phyloP scores from a whole-genome alignment of 306 rosid genomes.

The Abrus pulchellus region DNA sequence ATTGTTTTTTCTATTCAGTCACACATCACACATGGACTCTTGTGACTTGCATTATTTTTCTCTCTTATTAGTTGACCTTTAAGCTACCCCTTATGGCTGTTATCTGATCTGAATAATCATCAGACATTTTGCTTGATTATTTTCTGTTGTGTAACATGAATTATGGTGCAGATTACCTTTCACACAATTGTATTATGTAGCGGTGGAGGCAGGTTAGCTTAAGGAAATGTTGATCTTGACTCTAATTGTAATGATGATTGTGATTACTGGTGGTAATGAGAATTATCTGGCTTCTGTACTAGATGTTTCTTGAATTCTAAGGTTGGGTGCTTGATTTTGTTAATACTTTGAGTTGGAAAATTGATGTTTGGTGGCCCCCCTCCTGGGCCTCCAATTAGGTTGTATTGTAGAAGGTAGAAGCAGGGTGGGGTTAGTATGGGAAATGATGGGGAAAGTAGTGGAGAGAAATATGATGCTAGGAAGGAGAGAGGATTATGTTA shows the following conservation, averaged over 20 bases:
- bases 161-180: background rate
- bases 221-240: constrained; percentile 11
- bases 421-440: too few relatives aligned
- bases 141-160: background rate
- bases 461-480: too few relatives aligned
- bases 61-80: constrained; percentile 7
- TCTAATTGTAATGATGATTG: background rate
- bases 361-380: background rate
- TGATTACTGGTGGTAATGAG: constrained; percentile 3
- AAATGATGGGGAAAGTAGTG: too few relatives aligned
- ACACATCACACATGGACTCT: background rate
- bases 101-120: background rate
- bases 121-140: background rate
- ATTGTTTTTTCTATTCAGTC: background rate
- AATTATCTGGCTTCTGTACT: constrained; percentile 19
- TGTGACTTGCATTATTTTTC: background rate
- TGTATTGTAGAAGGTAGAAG: too few relatives aligned
- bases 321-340: constrained; percentile 16
- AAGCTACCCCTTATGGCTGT: background rate
- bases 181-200: background rate
- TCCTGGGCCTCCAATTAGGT: too few relatives aligned
- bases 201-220: constrained; percentile 1
- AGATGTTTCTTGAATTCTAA: constrained; percentile 22
- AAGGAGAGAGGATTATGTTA: too few relatives aligned
- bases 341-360: constrained; percentile 30